These are phyloP conservation scores for Pseudogymnoascus sp. DNA, from an alignment of 2,329 filamentous ascomycete genomes.

Conservation along the genomic window DNA sequence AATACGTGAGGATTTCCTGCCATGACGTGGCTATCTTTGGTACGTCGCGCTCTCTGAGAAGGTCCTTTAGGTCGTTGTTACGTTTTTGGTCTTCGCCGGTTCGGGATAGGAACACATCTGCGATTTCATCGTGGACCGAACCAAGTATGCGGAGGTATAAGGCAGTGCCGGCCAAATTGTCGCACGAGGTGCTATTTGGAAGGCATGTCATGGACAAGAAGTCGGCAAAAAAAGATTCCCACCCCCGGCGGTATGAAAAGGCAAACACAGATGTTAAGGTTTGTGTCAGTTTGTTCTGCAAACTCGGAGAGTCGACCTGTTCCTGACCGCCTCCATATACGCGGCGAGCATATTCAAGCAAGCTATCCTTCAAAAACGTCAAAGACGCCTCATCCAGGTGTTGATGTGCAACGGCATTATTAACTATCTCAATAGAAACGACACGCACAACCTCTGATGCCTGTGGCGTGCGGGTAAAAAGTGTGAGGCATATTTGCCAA, in stretches of 20 bases:
- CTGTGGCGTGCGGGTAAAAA: slow-evolving; percentile 73
- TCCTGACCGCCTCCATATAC: slow-evolving; percentile 55
- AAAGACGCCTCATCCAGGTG: slow-evolving; percentile 65
- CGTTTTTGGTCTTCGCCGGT: slow-evolving; percentile 71
- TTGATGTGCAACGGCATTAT: slow-evolving; percentile 77
- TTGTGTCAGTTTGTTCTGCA: slow-evolving; percentile 97
- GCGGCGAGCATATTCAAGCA: slow-evolving; percentile 72
- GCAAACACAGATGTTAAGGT: slow-evolving; percentile 92
- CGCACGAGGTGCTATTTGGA: slow-evolving; percentile 47
- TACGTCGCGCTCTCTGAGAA: slow-evolving; percentile 78
- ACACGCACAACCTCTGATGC: slow-evolving; percentile 78
- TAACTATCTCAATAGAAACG: slow-evolving; percentile 85
- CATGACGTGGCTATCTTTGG: slow-evolving; percentile 80
- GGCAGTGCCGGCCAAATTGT: slow-evolving; percentile 68
- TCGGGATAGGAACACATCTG: slow-evolving; percentile 77
- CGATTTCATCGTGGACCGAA: slow-evolving; percentile 94
- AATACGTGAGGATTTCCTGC: slow-evolving; percentile 80
- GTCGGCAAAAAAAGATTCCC: slow-evolving; percentile 87
- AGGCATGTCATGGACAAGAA: slow-evolving; percentile 66
- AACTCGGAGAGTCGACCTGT: slow-evolving; percentile 58
- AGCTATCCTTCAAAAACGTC: slow-evolving; percentile 65
- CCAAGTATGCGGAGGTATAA: slow-evolving; percentile 83
- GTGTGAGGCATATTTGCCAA: slow-evolving; percentile 80
- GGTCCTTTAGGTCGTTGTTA: slow-evolving; percentile 83
- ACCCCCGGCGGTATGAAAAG: slow-evolving; percentile 73